phyloP scores from a whole-genome alignment of 140 eudicot species.

The Oenanthe javanica region DNA sequence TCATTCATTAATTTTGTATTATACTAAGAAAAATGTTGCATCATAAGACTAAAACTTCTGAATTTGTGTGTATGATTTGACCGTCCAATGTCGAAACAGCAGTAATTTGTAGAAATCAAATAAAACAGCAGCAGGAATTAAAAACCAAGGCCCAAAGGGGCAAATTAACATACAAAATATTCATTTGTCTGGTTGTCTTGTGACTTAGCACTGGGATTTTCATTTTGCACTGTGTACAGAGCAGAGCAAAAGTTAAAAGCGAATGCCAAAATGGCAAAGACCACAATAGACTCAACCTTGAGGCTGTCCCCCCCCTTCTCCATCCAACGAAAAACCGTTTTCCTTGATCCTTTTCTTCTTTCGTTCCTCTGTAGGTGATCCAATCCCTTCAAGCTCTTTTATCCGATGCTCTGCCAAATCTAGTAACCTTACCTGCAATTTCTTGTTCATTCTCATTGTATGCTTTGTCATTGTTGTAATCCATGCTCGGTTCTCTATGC shows the following conservation, averaged over 20 bases:
- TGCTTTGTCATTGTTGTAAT: slow-evolving; percentile 34
- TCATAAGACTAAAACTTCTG: no score
- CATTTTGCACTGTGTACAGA: neutral
- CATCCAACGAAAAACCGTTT: neutral
- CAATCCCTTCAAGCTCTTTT: neutral
- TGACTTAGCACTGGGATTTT: neutral
- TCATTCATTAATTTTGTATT: no score
- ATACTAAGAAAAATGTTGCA: no score
- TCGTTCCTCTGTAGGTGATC: neutral
- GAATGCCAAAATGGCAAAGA: neutral
- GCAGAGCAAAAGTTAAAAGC: neutral
- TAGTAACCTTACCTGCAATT: slow-evolving; percentile 23
- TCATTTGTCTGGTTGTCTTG: neutral
- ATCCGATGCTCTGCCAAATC: slow-evolving; percentile 26
- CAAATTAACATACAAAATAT: neutral
- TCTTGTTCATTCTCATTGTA: slow-evolving; percentile 32
- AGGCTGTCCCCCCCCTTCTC: neutral
- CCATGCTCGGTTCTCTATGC: slow-evolving; percentile 23
- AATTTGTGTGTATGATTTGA: no score
- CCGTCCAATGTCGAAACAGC: no score
- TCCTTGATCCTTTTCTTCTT: slow-evolving; percentile 8
- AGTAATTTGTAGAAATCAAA: no score
- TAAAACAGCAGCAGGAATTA: neutral
- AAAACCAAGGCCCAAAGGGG: neutral
- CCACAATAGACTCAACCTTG: neutral